phyloP scores from a whole-genome alignment of 805 yeast species.

The Candida suzukii region DNA sequence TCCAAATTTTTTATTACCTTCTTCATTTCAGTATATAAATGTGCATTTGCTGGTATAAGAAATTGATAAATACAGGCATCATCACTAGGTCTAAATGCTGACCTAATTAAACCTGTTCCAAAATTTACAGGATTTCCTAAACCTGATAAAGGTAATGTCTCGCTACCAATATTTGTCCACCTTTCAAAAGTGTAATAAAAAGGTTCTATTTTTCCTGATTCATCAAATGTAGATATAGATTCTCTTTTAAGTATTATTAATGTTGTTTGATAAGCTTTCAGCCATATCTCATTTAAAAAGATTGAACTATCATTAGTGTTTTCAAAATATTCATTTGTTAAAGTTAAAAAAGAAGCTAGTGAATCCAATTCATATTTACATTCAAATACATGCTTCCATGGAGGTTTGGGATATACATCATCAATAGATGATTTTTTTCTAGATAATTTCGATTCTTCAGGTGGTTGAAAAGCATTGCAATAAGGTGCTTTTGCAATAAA shows the following conservation, averaged over 20 bases:
- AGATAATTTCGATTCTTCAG: conserved; percentile 41
- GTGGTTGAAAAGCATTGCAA: conserved; percentile 92
- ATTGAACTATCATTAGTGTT: conserved; percentile 42
- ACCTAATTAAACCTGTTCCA: conserved; percentile 65
- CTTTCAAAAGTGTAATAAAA: conserved; percentile 66
- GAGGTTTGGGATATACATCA: conserved; percentile 59
- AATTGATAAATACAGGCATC: conserved; percentile 78
- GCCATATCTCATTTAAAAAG: conserved; percentile 47
- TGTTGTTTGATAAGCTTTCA: conserved; percentile 45
- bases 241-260: conserved; percentile 52
- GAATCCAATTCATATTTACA: conserved; percentile 89
- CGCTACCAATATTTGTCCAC: conserved; percentile 68
- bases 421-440: conserved; percentile 52
- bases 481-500: conserved; percentile 62
- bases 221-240: conserved; percentile 51
- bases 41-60: conserved; percentile 83
- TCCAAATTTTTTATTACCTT: conserved; percentile 15
- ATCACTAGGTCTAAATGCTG: conserved; percentile 85
- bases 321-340: conserved; percentile 63
- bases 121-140: conserved; percentile 76
- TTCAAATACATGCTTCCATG: conserved; percentile 71
- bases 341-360: conserved; percentile 70
- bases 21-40: conserved; percentile 54
- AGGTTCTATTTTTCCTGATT: conserved; percentile 38
- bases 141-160: conserved; percentile 73